Percentiles rank a stretch among this genome's conserved stretches.
Evolutionary conservation across 1,284 basidiomycete species (phyloP).

Genomic region (Sanghuangporus baumii): DNA sequence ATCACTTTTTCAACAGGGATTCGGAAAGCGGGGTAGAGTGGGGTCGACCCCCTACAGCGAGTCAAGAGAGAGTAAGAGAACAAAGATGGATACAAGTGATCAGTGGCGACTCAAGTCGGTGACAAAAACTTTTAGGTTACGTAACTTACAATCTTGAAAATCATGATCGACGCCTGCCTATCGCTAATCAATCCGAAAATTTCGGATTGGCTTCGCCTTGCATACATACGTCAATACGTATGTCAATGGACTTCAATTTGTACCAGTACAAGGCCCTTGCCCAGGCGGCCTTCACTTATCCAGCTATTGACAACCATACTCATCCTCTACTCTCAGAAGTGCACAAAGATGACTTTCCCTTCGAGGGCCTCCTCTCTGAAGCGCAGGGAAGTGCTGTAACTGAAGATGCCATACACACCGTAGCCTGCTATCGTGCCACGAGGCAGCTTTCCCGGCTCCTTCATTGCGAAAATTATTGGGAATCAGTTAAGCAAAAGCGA

Average conservation of each 20-base stretch:
- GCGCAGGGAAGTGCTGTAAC: conserved; percentile 46
- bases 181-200: background rate
- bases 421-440: conserved; percentile 54
- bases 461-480: conserved; percentile 42
- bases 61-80: background rate
- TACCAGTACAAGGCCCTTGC: background rate
- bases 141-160: background rate
- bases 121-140: conserved; percentile 13
- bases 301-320: conserved; percentile 69
- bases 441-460: conserved; percentile 47
- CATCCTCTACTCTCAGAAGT: conserved; percentile 56
- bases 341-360: conserved; percentile 41
- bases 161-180: background rate
- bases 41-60: conserved; percentile 9
- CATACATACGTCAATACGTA: too few relatives aligned
- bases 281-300: conserved; percentile 30
- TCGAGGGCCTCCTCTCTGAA: conserved; percentile 63
- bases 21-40: background rate
- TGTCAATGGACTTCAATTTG: background rate
- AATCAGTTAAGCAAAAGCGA: conserved; percentile 45
- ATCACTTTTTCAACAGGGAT: background rate
- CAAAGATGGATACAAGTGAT: background rate
- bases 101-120: background rate
- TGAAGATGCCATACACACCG: conserved; percentile 46
- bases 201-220: background rate